Evolutionary conservation across 495 filamentous ascomycete species (phyloP).

Genomic region (Penicillium parvum): DNA sequence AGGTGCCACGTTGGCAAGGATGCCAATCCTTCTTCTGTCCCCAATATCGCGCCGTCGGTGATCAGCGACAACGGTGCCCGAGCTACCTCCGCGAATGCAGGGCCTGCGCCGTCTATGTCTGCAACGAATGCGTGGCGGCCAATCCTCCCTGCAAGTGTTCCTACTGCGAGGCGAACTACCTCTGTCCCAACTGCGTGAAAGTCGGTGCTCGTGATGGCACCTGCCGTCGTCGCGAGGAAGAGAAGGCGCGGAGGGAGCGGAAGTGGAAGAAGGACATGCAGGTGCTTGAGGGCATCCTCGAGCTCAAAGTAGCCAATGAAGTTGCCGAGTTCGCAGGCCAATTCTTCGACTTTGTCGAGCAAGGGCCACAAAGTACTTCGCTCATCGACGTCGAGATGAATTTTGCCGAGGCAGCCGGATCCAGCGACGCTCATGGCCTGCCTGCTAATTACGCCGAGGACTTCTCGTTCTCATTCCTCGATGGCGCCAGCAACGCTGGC

Average conservation of each 20-base stretch:
- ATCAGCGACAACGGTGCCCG: slow-evolving; percentile 47
- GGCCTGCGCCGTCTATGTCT: slow-evolving; percentile 53
- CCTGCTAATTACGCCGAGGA: not conserved
- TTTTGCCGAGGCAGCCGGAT: not conserved
- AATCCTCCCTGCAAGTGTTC: slow-evolving; percentile 51
- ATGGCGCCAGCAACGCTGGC: slow-evolving; percentile 2
- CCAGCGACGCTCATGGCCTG: not conserved
- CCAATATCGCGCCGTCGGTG: slow-evolving; percentile 44
- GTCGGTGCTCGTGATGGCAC: slow-evolving; percentile 37
- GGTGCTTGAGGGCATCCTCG: slow-evolving; percentile 38
- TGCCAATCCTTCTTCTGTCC: slow-evolving; percentile 58
- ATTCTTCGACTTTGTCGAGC: slow-evolving; percentile 36
- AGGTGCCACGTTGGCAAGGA: slow-evolving; percentile 47
- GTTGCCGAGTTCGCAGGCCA: slow-evolving; percentile 43
- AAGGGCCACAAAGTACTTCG: not conserved
- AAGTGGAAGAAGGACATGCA: slow-evolving; percentile 46
- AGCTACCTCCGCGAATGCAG: slow-evolving; percentile 49
- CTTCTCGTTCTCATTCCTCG: slow-evolving; percentile 2
- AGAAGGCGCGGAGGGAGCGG: slow-evolving; percentile 36
- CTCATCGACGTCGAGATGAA: slow-evolving; percentile 3
- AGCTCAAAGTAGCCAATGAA: slow-evolving; percentile 43
- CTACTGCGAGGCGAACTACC: slow-evolving; percentile 49
- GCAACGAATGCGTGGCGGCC: slow-evolving; percentile 45
- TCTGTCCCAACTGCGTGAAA: slow-evolving; percentile 51
- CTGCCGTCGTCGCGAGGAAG: slow-evolving; percentile 42